phyloP scores from a whole-genome alignment of 352 stramenopile species.

The Aphanomyces euteiches region DNA sequence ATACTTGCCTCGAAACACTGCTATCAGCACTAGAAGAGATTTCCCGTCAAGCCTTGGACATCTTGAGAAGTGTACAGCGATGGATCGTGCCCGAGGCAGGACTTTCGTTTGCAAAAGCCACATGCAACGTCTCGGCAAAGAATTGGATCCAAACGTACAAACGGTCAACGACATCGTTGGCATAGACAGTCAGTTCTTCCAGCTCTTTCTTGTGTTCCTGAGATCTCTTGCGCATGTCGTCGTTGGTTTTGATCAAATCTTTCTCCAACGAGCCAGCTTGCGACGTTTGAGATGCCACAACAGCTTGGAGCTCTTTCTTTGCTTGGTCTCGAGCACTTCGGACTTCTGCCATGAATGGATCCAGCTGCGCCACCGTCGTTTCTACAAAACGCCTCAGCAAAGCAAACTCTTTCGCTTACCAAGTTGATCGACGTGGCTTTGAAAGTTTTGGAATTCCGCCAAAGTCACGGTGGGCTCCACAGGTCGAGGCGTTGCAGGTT shows the following conservation, averaged over 20 bases:
- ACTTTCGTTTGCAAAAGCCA: background rate
- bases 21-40: background rate
- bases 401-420: background rate
- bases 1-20: constrained; percentile 3
- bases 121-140: background rate
- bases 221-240: constrained; percentile 1
- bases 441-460: background rate
- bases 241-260: background rate
- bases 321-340: too few relatives aligned
- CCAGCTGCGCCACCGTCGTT: background rate
- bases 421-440: background rate
- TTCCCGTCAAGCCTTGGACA: background rate
- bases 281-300: background rate
- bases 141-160: constrained; percentile 10
- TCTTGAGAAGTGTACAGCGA: background rate
- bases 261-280: background rate
- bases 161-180: background rate
- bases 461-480: background rate
- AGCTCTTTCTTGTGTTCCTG: background rate
- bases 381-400: background rate
- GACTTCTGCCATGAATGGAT: background rate
- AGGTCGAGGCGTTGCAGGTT: background rate
- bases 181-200: background rate
- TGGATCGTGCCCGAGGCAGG: background rate
- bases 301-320: background rate